Conservation (phyloP, 345 rosid species). For the Salix koriyanagi region DNA sequence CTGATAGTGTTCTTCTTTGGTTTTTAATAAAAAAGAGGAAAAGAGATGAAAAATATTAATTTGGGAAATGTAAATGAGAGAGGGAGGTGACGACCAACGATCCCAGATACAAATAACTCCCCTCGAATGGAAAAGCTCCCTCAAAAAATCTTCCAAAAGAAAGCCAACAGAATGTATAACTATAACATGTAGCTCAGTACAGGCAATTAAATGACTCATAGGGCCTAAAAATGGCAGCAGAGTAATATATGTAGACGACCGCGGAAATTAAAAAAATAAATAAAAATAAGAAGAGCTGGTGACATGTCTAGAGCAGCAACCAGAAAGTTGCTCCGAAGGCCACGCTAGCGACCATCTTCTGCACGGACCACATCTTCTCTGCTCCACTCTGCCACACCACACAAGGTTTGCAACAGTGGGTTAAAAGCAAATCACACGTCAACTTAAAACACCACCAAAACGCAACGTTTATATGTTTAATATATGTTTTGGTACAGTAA, state of each 20-base stretch:
- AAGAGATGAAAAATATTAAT: too few species aligned
- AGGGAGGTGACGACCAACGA: constrained; percentile 14
- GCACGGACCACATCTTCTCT: constrained; percentile 29
- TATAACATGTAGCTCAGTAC: constrained; percentile 18
- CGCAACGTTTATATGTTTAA: neutral
- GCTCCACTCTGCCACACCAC: constrained; percentile 46
- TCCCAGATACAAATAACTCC: constrained; percentile 13
- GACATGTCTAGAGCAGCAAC: constrained; percentile 33
- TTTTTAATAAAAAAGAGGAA: too few species aligned
- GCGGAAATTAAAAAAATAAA: neutral
- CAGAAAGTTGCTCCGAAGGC: constrained; percentile 33
- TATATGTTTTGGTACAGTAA: too few species aligned
- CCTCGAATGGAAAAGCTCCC: constrained; percentile 26
- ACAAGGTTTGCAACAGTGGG: neutral
- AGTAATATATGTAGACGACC: neutral
- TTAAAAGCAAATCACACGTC: neutral
- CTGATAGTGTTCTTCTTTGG: too few species aligned
- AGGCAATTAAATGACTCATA: constrained; percentile 2
- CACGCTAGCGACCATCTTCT: constrained; percentile 31
- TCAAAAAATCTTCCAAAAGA: constrained; percentile 37
- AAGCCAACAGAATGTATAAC: constrained; percentile 35
- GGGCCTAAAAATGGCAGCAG: constrained; percentile 28
- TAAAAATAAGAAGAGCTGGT: neutral
- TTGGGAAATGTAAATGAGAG: too few species aligned
- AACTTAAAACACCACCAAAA: neutral